phyloP scores from a whole-genome alignment of 257 asterid species.

The Anisodus acutangulus region DNA sequence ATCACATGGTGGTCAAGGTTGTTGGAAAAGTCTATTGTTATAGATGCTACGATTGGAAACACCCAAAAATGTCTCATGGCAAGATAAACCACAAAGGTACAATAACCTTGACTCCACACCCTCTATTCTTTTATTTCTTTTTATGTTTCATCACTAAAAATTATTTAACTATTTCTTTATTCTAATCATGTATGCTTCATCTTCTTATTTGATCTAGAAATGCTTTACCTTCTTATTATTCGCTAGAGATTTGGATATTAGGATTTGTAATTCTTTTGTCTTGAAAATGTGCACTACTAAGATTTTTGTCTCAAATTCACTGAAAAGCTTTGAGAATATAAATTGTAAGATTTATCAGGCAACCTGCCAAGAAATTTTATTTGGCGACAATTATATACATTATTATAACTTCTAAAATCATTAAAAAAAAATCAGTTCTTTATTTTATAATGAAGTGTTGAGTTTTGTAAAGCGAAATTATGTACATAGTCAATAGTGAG shows the following conservation, averaged over 20 bases:
- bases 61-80: slow-evolving; percentile 37
- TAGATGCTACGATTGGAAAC: slow-evolving; percentile 37
- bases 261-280: too few species aligned
- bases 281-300: too few species aligned
- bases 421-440: too few species aligned
- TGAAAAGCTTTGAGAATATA: too few species aligned
- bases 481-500: too few species aligned
- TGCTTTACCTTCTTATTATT: neutral
- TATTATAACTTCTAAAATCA: too few species aligned
- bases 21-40: slow-evolving; percentile 40
- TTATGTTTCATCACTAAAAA: neutral
- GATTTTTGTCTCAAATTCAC: too few species aligned
- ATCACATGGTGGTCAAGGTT: slow-evolving; percentile 33
- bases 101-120: neutral
- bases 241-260: neutral
- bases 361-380: too few species aligned
- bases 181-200: neutral
- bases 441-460: too few species aligned
- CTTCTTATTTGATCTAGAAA: neutral
- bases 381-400: too few species aligned
- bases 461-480: too few species aligned
- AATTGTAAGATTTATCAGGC: too few species aligned
- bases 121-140: neutral
- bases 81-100: slow-evolving; percentile 43
- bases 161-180: neutral